Evolutionary conservation across 2,329 filamentous ascomycete genomes (phyloP).

Genomic region (Ophiostoma australiae): DNA sequence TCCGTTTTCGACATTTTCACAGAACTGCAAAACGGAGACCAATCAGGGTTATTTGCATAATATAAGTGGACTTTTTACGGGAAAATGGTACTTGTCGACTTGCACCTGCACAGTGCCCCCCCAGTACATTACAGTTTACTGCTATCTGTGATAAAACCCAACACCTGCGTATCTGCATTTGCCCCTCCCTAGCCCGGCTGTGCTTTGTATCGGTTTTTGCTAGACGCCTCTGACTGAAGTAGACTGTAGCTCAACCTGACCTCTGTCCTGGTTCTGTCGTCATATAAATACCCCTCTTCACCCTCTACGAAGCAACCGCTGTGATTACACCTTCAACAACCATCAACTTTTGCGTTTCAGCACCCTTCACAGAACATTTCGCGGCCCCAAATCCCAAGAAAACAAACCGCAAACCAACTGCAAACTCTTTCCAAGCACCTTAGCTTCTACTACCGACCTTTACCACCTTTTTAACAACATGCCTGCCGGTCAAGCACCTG

Average conservation of each 20-base stretch:
- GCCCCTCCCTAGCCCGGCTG: conserved; percentile 6
- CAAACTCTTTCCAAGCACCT: not conserved
- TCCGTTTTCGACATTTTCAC: not conserved
- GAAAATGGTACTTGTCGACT: conserved; percentile 6
- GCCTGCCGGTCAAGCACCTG: conserved; percentile 40
- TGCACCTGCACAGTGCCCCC: not conserved
- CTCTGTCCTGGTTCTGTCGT: not conserved
- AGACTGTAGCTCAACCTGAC: not conserved
- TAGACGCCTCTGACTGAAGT: not conserved
- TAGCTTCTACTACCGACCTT: not conserved
- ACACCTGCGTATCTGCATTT: not conserved
- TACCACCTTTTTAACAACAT: conserved; percentile 16
- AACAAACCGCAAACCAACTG: not conserved
- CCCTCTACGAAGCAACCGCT: not conserved
- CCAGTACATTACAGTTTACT: not conserved
- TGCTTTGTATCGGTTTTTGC: conserved; percentile 10
- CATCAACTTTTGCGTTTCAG: not conserved
- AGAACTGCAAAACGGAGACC: not conserved
- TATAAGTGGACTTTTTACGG: not conserved
- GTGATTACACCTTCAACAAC: not conserved
- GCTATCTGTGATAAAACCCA: conserved; percentile 1
- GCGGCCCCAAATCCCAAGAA: not conserved
- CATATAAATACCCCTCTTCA: conserved; percentile 5
- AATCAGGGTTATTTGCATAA: not conserved
- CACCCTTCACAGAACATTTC: not conserved